A percentile compares a stretch with the other conserved stretches of the same genome.
These are phyloP conservation scores for Closterium sp. DNA, from an alignment of 139 green algal species.

Conservation along the genomic window DNA sequence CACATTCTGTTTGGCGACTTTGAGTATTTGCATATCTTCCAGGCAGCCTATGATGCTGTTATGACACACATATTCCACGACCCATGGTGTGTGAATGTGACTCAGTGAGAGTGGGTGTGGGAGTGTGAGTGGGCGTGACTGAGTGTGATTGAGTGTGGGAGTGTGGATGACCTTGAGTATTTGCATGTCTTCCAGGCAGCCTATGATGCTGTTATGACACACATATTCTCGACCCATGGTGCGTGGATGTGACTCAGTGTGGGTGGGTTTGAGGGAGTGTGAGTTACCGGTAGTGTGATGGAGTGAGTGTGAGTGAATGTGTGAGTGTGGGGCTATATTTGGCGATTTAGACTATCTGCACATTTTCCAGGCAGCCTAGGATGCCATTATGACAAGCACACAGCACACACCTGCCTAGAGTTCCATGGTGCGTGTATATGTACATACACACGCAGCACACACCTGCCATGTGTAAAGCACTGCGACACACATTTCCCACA, in stretches of 20 bases:
- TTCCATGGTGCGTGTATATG: conserved; percentile 32
- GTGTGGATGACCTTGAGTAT: too few species aligned
- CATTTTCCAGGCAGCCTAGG: conserved; percentile 42
- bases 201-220: conserved; percentile 32
- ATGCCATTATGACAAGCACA: conserved; percentile 33
- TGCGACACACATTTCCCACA: too few species aligned
- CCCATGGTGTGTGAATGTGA: conserved; percentile 37
- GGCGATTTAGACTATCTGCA: conserved; percentile 45
- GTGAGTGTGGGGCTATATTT: too few species aligned
- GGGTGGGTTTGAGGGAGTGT: too few species aligned
- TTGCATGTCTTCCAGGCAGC: conserved; percentile 41
- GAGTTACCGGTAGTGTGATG: too few species aligned
- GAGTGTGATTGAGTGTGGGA: too few species aligned
- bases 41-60: conserved; percentile 39
- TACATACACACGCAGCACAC: too few species aligned
- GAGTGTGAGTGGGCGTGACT: too few species aligned
- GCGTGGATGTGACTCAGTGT: background rate
- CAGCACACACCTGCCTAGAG: too few species aligned
- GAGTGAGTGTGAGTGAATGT: too few species aligned
- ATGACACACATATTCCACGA: conserved; percentile 49
- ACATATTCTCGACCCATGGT: conserved; percentile 51
- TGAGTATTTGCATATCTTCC: conserved; percentile 51
- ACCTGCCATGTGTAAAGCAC: too few species aligned
- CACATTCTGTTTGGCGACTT: conserved; percentile 48
- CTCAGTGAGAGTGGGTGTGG: too few species aligned